phyloP scores from a whole-genome alignment of 768 basidiomycete genomes.

The Candolleomyces eurysporus region DNA sequence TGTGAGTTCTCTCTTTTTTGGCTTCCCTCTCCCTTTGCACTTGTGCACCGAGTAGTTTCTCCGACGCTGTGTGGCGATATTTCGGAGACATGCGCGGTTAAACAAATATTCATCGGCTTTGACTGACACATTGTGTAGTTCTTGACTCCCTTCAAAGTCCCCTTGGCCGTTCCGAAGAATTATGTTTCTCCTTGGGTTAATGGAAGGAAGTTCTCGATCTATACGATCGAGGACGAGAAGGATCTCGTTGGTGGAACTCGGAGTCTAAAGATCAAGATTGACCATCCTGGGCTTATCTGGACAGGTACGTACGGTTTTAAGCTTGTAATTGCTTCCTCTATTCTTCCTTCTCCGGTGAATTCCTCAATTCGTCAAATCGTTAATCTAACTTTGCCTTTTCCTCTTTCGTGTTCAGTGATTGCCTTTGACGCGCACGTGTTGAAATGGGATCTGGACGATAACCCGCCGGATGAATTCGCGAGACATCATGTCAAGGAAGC shows the following conservation, averaged over 20 bases:
- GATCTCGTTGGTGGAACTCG: slow-evolving; percentile 62
- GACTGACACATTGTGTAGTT: slow-evolving; percentile 45
- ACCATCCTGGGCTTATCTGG: slow-evolving; percentile 86
- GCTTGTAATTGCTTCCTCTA: not conserved
- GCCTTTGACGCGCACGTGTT: slow-evolving; percentile 91
- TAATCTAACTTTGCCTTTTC: not conserved
- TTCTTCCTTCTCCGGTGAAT: slow-evolving; percentile 3
- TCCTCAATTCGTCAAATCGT: not conserved
- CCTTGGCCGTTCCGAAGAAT: slow-evolving; percentile 47
- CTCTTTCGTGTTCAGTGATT: slow-evolving; percentile 47
- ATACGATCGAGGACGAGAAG: slow-evolving; percentile 53
- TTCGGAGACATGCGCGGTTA: not conserved
- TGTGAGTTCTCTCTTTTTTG: slow-evolving; percentile 36
- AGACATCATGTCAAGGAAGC: slow-evolving; percentile 93
- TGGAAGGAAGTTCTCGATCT: slow-evolving; percentile 46
- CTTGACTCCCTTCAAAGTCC: slow-evolving; percentile 79
- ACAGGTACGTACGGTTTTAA: slow-evolving; percentile 47
- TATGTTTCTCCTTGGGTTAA: slow-evolving; percentile 52
- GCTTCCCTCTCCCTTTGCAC: not conserved
- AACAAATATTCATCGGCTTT: too few relatives aligned
- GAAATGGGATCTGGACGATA: slow-evolving; percentile 77
- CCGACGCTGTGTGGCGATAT: not conserved
- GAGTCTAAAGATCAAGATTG: slow-evolving; percentile 62
- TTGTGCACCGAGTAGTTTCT: slow-evolving; percentile 6
- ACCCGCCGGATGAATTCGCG: slow-evolving; percentile 70